A percentile compares a stretch with the other conserved stretches of the same genome.
phyloP scores from a whole-genome alignment of 1,139 yeast species.

The Suhomyces terraborum region DNA sequence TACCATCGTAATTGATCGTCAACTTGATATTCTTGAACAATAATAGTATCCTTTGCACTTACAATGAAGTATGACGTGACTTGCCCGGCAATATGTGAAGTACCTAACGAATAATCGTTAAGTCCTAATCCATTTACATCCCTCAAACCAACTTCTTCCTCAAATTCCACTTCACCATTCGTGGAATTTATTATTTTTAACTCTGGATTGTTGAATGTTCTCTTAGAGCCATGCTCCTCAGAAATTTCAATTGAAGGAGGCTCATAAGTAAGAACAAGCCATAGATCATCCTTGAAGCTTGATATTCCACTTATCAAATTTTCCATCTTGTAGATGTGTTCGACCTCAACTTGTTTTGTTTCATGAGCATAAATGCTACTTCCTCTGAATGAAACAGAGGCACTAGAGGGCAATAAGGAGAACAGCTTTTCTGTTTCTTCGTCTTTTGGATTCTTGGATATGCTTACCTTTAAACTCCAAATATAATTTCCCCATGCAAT shows the following conservation, averaged over 20 bases:
- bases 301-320: conserved; percentile 77
- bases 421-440: conserved; percentile 9
- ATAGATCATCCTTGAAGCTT: conserved; percentile 65
- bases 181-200: conserved; percentile 64
- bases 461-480: conserved; percentile 66
- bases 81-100: conserved; percentile 39
- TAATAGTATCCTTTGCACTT: conserved; percentile 80
- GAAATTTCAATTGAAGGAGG: conserved; percentile 38
- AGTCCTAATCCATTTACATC: conserved; percentile 64
- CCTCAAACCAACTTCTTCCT: conserved; percentile 74
- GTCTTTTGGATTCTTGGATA: conserved; percentile 13
- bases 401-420: conserved; percentile 60
- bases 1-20: conserved; percentile 77
- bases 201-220: conserved; percentile 58
- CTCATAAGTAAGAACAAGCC: conserved; percentile 60
- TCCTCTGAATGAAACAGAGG: conserved; percentile 60
- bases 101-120: conserved; percentile 73
- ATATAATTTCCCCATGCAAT: conserved; percentile 84
- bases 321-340: conserved; percentile 56
- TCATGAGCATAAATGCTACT: conserved; percentile 27
- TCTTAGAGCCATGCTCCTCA: conserved; percentile 18
- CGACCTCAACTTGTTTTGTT: conserved; percentile 60
- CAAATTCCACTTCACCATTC: conserved; percentile 76
- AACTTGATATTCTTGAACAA: conserved; percentile 68
- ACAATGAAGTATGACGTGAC: conserved; percentile 61